Evolutionary conservation across 2,329 filamentous ascomycete genomes (phyloP), one percentile per base, ranked within the genome.

Genomic region (Penicillium nordicum): DNA sequence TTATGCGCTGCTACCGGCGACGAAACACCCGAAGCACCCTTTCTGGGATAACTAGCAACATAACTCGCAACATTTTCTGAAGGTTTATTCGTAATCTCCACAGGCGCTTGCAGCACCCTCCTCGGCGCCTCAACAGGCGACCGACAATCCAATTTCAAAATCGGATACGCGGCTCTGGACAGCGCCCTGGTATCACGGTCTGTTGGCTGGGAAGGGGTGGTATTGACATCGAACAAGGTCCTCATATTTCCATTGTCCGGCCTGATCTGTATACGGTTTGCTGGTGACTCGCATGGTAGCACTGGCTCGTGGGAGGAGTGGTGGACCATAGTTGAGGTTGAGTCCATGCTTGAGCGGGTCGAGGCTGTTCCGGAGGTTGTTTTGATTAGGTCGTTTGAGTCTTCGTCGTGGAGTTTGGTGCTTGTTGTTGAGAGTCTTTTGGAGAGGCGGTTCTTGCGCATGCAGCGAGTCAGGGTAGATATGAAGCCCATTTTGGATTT

Each of bases 331-430:
- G 63, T 63, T 2, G 57, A 61, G 9, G 57, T 53, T 0, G 63
- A 64, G 0, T 58, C 55, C 18, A 58, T 54, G 36, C 63, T 65
- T 18, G 58, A 46, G 10, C 50, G 55, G 2, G 47, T 40, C 9
- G 63, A 66, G 21, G 38, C 37, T 16, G 53, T 43, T 14, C 57
- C 55, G 8, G 59, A 66, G 3, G 52, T 43, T 8, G 57, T 56
- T 44, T 60, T 59, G 54, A 65, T 65, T 16, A 66, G 42, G 16
- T 66, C 62, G 36, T 63, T 64, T 4, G 57, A 54, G 37, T 66
- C 64, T 32, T 66, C 63, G 29, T 65, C 60, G 10, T 53, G 51
- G 38, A 50, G 51, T 14, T 57, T 57, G n/a, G 50, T 50, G 25
- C 57, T 59, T 14, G 53, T 38, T 21, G 48, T 58, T 23, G 61